These are phyloP conservation scores for Vitis hybrid DNA, from an alignment of 177 flowering plant species.

Conservation along the genomic window DNA sequence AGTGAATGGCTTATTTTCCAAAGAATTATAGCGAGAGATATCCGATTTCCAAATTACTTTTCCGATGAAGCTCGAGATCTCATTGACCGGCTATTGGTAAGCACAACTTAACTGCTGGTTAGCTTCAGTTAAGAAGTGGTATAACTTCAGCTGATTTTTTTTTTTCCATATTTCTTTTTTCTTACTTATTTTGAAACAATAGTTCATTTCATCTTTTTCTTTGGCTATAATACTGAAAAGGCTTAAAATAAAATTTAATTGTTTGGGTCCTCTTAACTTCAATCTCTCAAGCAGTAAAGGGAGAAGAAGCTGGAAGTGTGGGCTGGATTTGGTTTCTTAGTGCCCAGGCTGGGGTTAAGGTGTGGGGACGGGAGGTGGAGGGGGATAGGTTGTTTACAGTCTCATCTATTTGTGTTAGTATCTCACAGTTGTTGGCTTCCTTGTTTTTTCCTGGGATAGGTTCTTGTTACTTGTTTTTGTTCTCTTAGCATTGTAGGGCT, in stretches of 20 bases:
- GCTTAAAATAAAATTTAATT: neutral
- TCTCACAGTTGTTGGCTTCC: too few species aligned
- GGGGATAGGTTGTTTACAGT: too few species aligned
- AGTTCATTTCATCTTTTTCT: neutral
- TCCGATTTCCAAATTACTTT: slow-evolving; percentile 82
- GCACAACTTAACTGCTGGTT: slow-evolving; percentile 16
- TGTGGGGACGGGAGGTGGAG: too few species aligned
- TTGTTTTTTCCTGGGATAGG: too few species aligned
- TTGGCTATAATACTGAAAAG: neutral
- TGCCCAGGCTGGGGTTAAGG: too few species aligned
- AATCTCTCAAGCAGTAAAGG: neutral
- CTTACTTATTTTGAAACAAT: neutral
- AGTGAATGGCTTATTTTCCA: slow-evolving; percentile 99
- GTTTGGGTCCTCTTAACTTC: neutral
- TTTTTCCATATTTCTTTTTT: neutral
- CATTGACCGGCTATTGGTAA: slow-evolving; percentile 84
- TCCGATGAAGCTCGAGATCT: slow-evolving; percentile 85
- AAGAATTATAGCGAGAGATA: slow-evolving; percentile 90
- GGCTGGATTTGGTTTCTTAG: too few species aligned
- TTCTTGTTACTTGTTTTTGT: too few species aligned
- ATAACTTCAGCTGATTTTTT: neutral
- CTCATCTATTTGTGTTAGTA: too few species aligned
- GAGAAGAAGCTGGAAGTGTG: neutral
- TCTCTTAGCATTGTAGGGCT: too few species aligned
- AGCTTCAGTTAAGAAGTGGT: neutral